Evolutionary conservation across 306 rosid genomes (phyloP), one percentile per base, ranked within the genome.

Genomic region (Casuarina glauca): DNA sequence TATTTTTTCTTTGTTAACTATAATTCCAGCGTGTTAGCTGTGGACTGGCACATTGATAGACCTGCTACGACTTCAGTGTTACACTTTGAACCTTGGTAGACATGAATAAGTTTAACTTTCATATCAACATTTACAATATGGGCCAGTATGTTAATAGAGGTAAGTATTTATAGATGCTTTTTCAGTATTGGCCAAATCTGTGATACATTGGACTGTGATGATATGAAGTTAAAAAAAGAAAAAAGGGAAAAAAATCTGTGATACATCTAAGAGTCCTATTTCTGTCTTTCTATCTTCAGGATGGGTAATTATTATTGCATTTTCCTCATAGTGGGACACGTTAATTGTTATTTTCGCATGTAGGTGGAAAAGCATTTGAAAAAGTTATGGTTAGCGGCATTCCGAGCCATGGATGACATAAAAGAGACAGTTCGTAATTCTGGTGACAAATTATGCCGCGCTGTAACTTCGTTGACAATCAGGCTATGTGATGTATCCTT

Each of bases 331-430:
- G 50, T 42, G 71, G 26, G 39, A 17, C 17, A 46, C 1, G 2
- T 41, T 66, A 66, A 66, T 43, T 66, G 15, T 42, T 3, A 63
- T 15, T 74, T 74, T 39, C 35, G 17, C 79, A 17, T 73, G 51
- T 84, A 95, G 98, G 95, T 92, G 41, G 91, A 74, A 60, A 92
- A 88, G 87, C 89, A 95, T 91, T 80, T 95, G 81, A 85, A 82
- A 73, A 89, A 86, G 76, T 74, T 92, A 80, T 95, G 98, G 98
- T 83, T 89, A 11, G 95, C 82, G 70, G 93, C 97, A 78, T 95
- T 95, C 83, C 95, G 97, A 60, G 90, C 92, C 63, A 95, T 95
- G 98, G 98, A 95, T 74, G 98, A 95, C 83, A 92, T 95, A 70
- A 95, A 95, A 74, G 97, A 95, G 87, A 95, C 97, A 44, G 97